Base-by-base conservation (phyloP, 1,139 yeast genomes). In the Blastobotrys elegans region DNA sequence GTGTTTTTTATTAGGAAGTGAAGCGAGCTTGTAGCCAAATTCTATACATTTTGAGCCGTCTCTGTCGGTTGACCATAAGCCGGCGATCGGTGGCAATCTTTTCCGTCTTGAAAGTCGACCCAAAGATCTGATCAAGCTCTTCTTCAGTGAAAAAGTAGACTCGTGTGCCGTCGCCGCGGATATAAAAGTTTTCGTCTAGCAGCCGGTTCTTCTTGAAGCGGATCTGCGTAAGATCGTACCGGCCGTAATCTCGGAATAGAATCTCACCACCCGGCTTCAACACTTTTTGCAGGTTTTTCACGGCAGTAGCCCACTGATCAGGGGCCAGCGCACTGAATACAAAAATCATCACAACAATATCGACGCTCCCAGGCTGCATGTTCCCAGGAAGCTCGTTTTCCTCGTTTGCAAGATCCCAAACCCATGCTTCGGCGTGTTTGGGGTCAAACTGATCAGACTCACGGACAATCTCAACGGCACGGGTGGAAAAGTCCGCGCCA, bases 151-250 rank as follows among this genome's bases (percentile, higher is more conserved):
- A 92, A 69, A 92, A 92, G 66, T 92, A 92, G 11, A 94, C 98
- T 58, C 98, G 75, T 1, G 99, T 92, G 44, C 98, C 98, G 63
- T 92, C 99, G 34, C 99, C 99, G 61, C 99, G 78, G 36, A 90
- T 88, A 66, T 92, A 92, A 63, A 92, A 92, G 66, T 92, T 90
- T 49, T 92, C 97, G 48, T 88, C 96, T 50, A 92, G 67, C 40
- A 88, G 70, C 59, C 98, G 77, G 40, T 87, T 85, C 64, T 86
- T 87, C 66, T 92, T 94, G 72, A 92, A 89, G 58, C 99, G 72
- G 45, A 92, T 85, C 64, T 92, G 99, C 0, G 98, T 96, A 64
- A 94, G 72, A 66, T 92, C 99, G 61, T 90, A 92, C 55, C 97
- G 77, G 2, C 97, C 97, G 63, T 92, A 92, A 66, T 92, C 99